Percentiles rank a stretch among this genome's conserved stretches.
Evolutionary conservation across 352 stramenopile species (phyloP).

Genomic region (Pythium guiyangense): DNA sequence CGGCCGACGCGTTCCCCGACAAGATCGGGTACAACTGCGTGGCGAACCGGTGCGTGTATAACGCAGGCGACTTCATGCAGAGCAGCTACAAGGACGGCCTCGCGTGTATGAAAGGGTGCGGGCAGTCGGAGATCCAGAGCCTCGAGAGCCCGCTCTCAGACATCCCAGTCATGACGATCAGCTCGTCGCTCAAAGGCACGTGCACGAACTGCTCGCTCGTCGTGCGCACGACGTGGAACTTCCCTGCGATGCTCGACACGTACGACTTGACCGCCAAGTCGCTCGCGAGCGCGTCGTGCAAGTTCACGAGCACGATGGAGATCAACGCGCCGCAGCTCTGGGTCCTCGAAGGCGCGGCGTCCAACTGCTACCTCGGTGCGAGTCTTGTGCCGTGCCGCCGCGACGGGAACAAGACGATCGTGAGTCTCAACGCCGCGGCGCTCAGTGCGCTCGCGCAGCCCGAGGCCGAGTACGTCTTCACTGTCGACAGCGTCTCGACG

Average conservation of each 20-base stretch:
- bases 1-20: constrained; percentile 25
- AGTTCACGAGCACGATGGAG: constrained; percentile 43
- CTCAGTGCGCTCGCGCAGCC: constrained; percentile 34
- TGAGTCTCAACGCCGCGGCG: constrained; percentile 32
- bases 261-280: constrained; percentile 47
- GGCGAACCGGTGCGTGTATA: constrained; percentile 42
- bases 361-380: constrained; percentile 31
- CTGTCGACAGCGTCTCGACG: constrained; percentile 58
- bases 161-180: constrained; percentile 34
- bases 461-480: constrained; percentile 40
- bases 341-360: constrained; percentile 33
- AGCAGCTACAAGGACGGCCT: constrained; percentile 37
- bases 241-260: constrained; percentile 60
- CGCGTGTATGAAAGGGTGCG: constrained; percentile 48
- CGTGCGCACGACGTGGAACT: constrained; percentile 57
- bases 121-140: constrained; percentile 32
- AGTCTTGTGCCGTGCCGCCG: constrained; percentile 33
- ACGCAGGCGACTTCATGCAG: constrained; percentile 17
- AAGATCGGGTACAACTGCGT: constrained; percentile 45
- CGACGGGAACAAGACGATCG: constrained; percentile 51
- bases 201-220: constrained; percentile 65
- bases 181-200: constrained; percentile 60
- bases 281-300: constrained; percentile 29
- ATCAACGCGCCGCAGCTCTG: constrained; percentile 56
- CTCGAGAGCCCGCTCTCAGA: constrained; percentile 49